Base-by-base conservation (phyloP, 495 filamentous ascomycete genomes). In the Cercophora scortea region DNA sequence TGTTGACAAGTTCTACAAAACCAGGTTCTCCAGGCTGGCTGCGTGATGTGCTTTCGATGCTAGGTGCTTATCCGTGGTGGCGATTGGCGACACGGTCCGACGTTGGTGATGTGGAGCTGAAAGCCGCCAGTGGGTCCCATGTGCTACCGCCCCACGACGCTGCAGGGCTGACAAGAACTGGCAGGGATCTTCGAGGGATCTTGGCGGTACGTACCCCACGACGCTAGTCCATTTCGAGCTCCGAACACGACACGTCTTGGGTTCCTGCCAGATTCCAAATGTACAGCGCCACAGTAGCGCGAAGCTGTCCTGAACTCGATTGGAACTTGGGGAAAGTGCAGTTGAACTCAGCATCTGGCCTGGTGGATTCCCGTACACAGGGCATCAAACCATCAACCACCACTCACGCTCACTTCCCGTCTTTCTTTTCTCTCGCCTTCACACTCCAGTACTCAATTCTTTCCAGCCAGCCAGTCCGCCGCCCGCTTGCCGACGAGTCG, bases 261-360 rank as follows among this genome's bases (percentile, higher is more conserved):
- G 42, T 39, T 35, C 6, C 39, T 45, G 51, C 52, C 49, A 52
- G 45, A 18, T 42, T 49, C 44, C 42, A 17, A 51, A 12, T 40
- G 42, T 25, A 25, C n/a, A n/a, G n/a, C n/a, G n/a, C 25, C 25
- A 25, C 25, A 25, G 25, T 32, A 18, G 42, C 48, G 18, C 38
- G 51, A 58, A 59, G 57, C 57, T 65, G 54, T 60, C 55, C 55
- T 50, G 16, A 50, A 53, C 52, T 52, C 45, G 10, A 11, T 15
- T 11, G 10, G n/a, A 2, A 40, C 10, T 49, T 45, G 43, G 33
- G 12, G 11, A 41, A 25, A 25, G 25, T 25, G 25, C 25, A 25
- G 25, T 25, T 25, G 25, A 5, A 25, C 25, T 25, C 2, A 25
- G 25, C 5, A 25, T 25, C 25, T 25, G 25, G 5, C 25, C 25